Percentiles rank a stretch among this genome's conserved stretches.
Conservation (phyloP, 208 protist genomes). For the Angomonas desouzai region DNA sequence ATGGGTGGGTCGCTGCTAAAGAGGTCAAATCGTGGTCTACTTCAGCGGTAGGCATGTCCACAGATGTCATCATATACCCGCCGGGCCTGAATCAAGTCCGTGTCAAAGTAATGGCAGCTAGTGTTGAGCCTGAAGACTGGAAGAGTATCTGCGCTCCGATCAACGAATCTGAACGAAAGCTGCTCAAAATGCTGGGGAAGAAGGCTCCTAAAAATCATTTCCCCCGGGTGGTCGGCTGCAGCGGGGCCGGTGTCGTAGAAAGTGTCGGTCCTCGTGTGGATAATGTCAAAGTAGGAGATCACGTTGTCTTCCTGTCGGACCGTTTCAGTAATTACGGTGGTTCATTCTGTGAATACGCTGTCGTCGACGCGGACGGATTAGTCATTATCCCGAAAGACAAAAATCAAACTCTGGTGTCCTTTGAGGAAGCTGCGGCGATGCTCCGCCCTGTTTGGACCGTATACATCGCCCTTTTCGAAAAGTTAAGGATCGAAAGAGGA, state of each 20-base stretch:
- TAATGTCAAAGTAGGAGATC: slow-evolving; percentile 32
- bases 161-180: background rate
- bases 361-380: slow-evolving; percentile 40
- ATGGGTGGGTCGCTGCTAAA: background rate
- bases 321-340: slow-evolving; percentile 25
- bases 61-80: background rate
- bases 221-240: slow-evolving; percentile 48
- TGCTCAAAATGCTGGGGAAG: slow-evolving; percentile 22
- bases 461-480: slow-evolving; percentile 54
- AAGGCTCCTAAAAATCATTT: slow-evolving; percentile 29
- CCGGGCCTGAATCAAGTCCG: background rate
- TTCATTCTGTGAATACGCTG: slow-evolving; percentile 64
- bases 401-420: background rate
- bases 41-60: background rate
- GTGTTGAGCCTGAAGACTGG: background rate
- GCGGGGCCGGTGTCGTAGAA: slow-evolving; percentile 54
- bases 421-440: slow-evolving; percentile 69
- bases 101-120: background rate
- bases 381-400: slow-evolving; percentile 27
- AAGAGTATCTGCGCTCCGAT: background rate
- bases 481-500: slow-evolving; percentile 27
- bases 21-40: background rate
- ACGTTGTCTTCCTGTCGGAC: slow-evolving; percentile 52
- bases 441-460: slow-evolving; percentile 54
- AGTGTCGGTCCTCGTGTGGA: slow-evolving; percentile 34